Conservation (phyloP, 169 alveolate genomes). For the Babesia bigemina region DNA sequence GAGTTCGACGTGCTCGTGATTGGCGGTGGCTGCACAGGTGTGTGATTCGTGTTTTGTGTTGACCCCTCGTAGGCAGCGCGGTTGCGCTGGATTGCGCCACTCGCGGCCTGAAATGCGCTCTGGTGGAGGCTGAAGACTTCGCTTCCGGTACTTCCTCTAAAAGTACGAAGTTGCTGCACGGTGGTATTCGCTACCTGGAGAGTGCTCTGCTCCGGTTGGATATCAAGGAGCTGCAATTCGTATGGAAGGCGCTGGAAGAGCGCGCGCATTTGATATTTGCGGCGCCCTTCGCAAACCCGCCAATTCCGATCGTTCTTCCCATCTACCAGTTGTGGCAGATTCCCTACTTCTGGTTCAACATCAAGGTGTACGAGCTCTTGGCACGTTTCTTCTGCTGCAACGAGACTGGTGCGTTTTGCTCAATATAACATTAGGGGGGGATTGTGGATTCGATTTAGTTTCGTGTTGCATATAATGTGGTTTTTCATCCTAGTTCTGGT, state of each 20-base stretch:
- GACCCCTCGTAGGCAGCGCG: slow-evolving; percentile 68
- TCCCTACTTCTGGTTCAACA: slow-evolving; percentile 87
- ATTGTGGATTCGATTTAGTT: background rate
- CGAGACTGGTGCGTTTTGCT: slow-evolving; percentile 64
- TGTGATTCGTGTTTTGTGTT: slow-evolving; percentile 42
- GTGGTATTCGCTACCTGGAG: slow-evolving; percentile 93
- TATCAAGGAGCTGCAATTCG: slow-evolving; percentile 79
- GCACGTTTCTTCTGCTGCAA: slow-evolving; percentile 82
- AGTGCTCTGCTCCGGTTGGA: slow-evolving; percentile 82
- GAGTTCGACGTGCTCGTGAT: slow-evolving; percentile 84
- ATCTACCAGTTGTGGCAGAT: slow-evolving; percentile 83
- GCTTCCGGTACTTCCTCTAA: slow-evolving; percentile 93
- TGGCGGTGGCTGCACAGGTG: slow-evolving; percentile 92
- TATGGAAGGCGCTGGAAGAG: slow-evolving; percentile 91
- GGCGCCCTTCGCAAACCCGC: slow-evolving; percentile 87
- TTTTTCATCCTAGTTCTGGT: background rate
- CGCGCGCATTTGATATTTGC: slow-evolving; percentile 87
- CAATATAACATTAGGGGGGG: background rate
- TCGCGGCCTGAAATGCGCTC: slow-evolving; percentile 90
- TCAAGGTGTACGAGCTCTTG: slow-evolving; percentile 84
- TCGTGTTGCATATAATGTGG: background rate
- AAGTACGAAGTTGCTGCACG: slow-evolving; percentile 93
- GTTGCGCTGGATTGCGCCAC: slow-evolving; percentile 92
- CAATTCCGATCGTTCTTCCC: slow-evolving; percentile 87
- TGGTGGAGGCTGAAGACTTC: slow-evolving; percentile 90